Percentiles rank a stretch among this genome's conserved stretches.
Conservation (phyloP, 148 eudicot genomes). For the Silene conica region DNA sequence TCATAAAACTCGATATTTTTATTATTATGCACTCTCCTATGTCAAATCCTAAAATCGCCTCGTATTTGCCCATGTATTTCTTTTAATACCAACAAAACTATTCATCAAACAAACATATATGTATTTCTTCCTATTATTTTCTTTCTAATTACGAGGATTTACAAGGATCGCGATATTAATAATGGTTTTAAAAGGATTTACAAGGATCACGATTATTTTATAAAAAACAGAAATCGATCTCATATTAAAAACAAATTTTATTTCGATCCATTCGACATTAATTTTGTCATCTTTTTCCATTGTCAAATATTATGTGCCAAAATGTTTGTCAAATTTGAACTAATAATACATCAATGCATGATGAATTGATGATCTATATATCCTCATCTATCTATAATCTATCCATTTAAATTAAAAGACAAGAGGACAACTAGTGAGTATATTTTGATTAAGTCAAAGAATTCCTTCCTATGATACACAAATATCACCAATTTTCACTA, state of each 20-base stretch:
- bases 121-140: too few species aligned
- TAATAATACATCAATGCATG: not conserved
- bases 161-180: not conserved
- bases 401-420: not conserved
- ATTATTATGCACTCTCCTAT: too few species aligned
- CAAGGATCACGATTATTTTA: not conserved
- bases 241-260: not conserved
- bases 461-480: not conserved
- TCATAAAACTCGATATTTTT: too few species aligned
- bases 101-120: too few species aligned
- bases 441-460: conserved; percentile 3
- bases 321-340: not conserved
- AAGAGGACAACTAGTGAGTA: not conserved
- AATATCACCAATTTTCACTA: not conserved
- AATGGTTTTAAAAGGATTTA: too few species aligned
- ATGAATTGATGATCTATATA: not conserved
- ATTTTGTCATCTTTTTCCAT: not conserved
- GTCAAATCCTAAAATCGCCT: too few species aligned
- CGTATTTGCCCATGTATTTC: too few species aligned
- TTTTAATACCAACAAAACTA: too few species aligned
- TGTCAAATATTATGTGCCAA: conserved; percentile 7
- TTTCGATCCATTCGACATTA: not conserved
- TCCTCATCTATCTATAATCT: not conserved
- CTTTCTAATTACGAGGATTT: too few species aligned
- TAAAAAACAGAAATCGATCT: not conserved